Evolutionary conservation across 139 green algal species (phyloP), one percentile per base, ranked within the genome.

Genomic region (Tetraselmis striata): DNA sequence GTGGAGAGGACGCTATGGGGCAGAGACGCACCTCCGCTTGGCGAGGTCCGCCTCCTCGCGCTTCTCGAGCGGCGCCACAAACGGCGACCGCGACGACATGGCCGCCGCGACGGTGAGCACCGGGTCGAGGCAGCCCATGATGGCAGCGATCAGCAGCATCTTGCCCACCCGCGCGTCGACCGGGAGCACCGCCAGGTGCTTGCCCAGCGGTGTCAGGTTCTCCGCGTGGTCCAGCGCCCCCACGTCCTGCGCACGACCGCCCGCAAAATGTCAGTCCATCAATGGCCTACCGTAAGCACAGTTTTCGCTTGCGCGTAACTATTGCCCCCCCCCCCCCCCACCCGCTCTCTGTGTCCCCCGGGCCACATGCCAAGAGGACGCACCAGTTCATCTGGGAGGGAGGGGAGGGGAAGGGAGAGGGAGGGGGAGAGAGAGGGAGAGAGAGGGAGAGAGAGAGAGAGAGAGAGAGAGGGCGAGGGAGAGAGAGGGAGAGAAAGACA

Each of bases 131-230:
- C 85, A 91, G 28, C 75, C 28, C 23, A 92, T 79, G 28, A 87
- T 81, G 2, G 77, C 79, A 22, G 78, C 87, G 79, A 86, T 89
- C 28, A 91, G 74, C 28, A 92, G 81, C 81, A 92, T 87, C 85
- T 90, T 88, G 18, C 83, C 87, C 27, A 90, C 31, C 29, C 80
- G 76, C 32, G 81, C 83, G 76, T 89, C 85, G 0, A 89, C 80
- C 28, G 85, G 85, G 23, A 89, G 74, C 76, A 84, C 79, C 29
- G 58, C 83, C 25, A 89, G 76, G 45, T 86, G 83, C 2, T 78
- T 32, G 1, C 85, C 85, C 27, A 90, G 82, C 26, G 84, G 32
- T 27, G 84, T 88, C 58, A 90, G 84, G 11, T 84, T 31, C 23
- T 86, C 87, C 26, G 81, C 28, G 0, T 30, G 27, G 84, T 90